phyloP scores from a whole-genome alignment of 2,329 filamentous ascomycete species.

The Pseudogymnoascus sp. region DNA sequence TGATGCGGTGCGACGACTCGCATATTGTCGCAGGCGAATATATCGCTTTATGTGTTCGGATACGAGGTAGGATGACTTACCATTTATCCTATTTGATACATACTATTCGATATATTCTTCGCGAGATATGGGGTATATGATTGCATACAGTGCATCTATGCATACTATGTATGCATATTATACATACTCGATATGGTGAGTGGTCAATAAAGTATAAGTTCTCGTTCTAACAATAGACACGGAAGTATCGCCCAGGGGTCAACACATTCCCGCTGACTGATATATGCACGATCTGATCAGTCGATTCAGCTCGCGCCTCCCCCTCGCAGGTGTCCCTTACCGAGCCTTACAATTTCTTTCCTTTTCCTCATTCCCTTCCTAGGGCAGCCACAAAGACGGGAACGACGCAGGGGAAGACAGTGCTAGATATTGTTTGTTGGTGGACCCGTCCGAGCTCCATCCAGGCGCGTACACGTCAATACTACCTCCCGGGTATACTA shows the following conservation, averaged over 20 bases:
- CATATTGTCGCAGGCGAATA: not conserved
- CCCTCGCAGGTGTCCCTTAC: not conserved
- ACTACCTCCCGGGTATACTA: not conserved
- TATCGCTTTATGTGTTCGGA: not conserved
- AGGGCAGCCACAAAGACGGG: not conserved
- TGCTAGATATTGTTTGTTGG: not conserved
- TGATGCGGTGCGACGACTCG: not conserved
- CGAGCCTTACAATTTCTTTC: not conserved
- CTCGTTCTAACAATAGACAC: not conserved
- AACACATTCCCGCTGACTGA: not conserved
- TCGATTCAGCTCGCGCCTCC: not conserved
- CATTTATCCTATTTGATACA: not conserved
- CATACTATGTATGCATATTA: not conserved
- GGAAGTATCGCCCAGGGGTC: not conserved
- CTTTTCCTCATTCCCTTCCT: not conserved
- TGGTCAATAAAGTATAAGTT: not conserved
- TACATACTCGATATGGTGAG: not conserved
- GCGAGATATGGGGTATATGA: not conserved
- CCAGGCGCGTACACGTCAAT: not conserved
- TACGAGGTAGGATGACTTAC: not conserved
- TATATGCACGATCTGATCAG: not conserved
- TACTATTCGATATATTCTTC: not conserved
- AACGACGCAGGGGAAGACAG: not conserved
- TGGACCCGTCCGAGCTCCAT: not conserved
- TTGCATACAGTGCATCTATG: not conserved